These are phyloP conservation scores for Cryptococcus wingfieldii DNA, from an alignment of 1,284 basidiomycete species.

Conservation along the genomic window DNA sequence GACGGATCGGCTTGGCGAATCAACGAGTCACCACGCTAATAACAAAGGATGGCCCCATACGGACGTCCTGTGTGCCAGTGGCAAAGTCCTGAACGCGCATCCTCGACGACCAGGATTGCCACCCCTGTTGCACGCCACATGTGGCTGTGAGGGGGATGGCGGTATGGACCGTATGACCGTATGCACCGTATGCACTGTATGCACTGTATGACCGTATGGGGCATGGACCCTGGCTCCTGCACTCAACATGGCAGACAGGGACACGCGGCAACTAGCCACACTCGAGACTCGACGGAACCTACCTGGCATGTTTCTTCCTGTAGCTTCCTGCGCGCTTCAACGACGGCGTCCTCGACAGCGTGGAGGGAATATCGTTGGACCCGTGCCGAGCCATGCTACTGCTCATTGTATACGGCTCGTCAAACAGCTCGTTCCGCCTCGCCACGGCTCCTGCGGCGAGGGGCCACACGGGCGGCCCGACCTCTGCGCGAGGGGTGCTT, in stretches of 20 bases:
- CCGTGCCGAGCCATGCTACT: not conserved
- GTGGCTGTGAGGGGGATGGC: not conserved
- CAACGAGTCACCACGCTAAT: not conserved
- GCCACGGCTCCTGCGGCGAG: conserved; percentile 2
- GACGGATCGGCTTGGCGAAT: not conserved
- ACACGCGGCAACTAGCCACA: not conserved
- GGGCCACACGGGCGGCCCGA: conserved; percentile 25
- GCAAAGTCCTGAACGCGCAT: not conserved
- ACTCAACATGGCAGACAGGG: not conserved
- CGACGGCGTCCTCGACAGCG: conserved; percentile 4
- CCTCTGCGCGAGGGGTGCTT: conserved; percentile 29
- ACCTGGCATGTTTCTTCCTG: conserved; percentile 37
- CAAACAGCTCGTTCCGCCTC: not conserved
- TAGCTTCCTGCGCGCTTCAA: conserved; percentile 25
- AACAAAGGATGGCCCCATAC: too few species aligned
- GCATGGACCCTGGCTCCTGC: not conserved
- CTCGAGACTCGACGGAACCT: conserved; percentile 14
- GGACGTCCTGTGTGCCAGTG: not conserved
- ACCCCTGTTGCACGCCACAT: not conserved
- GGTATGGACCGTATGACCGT: not conserved
- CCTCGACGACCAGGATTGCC: not conserved
- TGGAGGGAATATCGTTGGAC: not conserved
- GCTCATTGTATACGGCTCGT: conserved; percentile 2
- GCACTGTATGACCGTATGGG: too few species aligned
- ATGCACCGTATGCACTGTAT: too few species aligned